Evolutionary conservation across 495 filamentous ascomycete genomes (phyloP), one percentile per base, ranked within the genome.

Genomic region (Tuber brumale): DNA sequence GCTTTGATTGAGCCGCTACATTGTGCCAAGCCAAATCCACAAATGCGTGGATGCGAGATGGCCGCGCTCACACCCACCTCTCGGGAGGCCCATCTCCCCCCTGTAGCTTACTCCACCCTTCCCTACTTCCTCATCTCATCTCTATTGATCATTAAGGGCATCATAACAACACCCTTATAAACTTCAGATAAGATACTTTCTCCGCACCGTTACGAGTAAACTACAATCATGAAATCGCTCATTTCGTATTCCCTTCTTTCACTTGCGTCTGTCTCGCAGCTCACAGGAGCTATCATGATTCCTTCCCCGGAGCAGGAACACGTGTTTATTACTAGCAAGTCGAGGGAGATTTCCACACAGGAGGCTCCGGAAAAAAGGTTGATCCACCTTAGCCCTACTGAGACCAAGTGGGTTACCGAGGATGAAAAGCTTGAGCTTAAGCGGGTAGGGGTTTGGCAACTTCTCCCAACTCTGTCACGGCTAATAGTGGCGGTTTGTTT

Each of bases 391-490:
- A 86, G 89, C 23, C 95, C 94, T n/a, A 93, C 92, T 75, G 88
- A 93, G 79, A 94, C 89, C 37, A 85, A 86, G 85, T 96, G 92
- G 92, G 90, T 97, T 39, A 95, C 92, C 0, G 95, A 99, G 80
- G 93, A 97, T 43, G 90, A 97, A 85, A 99, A 99, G 85, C 97
- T 96, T 92, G 89, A 88, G 78, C 86, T 98, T 76, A 90, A 92
- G 84, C 86, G 94, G 79, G 94, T 97, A 88, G 74, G 90, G 85
- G 39, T 76, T 73, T 69, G 74, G 70, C n/a, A 23, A 42, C 61
- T 18, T 42, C 51, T 39, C n/a, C 46, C 23, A 61, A 48, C 41
- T 51, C n/a, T 43, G 19, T 16, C 16, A 27, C 44, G 35, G 44
- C 14, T 48, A 66, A 31, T 18, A 5, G 14, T 35, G 57, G 57